Conservation (phyloP, 495 filamentous ascomycete species). For the Trypethelium eluteriae region DNA sequence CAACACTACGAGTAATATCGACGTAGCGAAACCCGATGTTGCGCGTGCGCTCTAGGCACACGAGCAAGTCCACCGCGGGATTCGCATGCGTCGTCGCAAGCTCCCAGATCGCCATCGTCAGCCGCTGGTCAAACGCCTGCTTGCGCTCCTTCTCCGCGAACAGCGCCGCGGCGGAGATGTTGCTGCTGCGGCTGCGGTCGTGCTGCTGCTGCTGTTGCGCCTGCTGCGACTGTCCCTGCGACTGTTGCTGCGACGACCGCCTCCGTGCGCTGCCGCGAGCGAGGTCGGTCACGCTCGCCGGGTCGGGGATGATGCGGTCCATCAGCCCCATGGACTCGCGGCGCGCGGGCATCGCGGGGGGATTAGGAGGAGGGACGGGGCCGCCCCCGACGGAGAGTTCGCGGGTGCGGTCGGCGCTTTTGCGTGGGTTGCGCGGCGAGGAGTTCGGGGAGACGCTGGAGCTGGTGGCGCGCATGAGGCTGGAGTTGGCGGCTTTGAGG, state of each 20-base stretch:
- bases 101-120: constrained; percentile 91
- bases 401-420: constrained; percentile 47
- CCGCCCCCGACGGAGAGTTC: constrained; percentile 26
- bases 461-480: constrained; percentile 86
- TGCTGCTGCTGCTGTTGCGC: too few species aligned
- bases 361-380: constrained; percentile 42
- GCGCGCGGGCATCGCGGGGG: constrained; percentile 34
- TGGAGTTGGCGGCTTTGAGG: constrained; percentile 87
- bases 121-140: constrained; percentile 65
- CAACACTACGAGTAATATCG: constrained; percentile 80
- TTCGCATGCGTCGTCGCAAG: constrained; percentile 88
- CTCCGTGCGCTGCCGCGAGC: too few species aligned
- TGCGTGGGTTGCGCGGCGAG: constrained; percentile 66
- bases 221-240: too few species aligned
- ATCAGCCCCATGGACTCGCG: constrained; percentile 37
- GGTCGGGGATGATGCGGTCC: constrained; percentile 34
- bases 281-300: neutral
- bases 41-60: constrained; percentile 85
- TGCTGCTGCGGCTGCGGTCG: constrained; percentile 19
- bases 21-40: constrained; percentile 95
- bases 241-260: too few species aligned
- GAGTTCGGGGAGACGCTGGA: constrained; percentile 52
- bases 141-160: constrained; percentile 19
- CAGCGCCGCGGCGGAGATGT: constrained; percentile 20
- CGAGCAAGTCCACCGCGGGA: constrained; percentile 84